Conservation (phyloP, 805 yeast genomes). For the Henningerozyma blattae region DNA sequence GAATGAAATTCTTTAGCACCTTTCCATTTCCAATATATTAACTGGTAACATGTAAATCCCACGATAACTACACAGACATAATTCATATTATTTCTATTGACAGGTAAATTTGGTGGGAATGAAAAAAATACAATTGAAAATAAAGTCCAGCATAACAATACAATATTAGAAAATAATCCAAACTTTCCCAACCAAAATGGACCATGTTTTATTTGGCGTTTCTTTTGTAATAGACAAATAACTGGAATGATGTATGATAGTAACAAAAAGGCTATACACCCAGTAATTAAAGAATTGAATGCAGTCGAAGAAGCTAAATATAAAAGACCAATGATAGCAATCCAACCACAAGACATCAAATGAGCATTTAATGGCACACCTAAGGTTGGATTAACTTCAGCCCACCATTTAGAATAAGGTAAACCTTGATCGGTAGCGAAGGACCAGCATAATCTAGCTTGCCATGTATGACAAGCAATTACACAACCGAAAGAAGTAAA, state of each 20-base stretch:
- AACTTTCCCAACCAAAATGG: slow-evolving; percentile 55
- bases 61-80: slow-evolving; percentile 48
- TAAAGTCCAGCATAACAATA: slow-evolving; percentile 43
- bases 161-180: slow-evolving; percentile 39
- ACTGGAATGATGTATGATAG: slow-evolving; percentile 50
- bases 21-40: slow-evolving; percentile 41
- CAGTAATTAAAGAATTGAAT: slow-evolving; percentile 52
- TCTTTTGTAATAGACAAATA: slow-evolving; percentile 33
- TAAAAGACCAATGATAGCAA: slow-evolving; percentile 44
- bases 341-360: slow-evolving; percentile 39
- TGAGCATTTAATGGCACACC: slow-evolving; percentile 57
- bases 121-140: slow-evolving; percentile 52
- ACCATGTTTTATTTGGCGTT: slow-evolving; percentile 38
- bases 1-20: slow-evolving; percentile 26
- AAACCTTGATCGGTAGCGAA: slow-evolving; percentile 61
- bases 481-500: slow-evolving; percentile 52
- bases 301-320: slow-evolving; percentile 60
- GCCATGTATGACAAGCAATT: slow-evolving; percentile 61
- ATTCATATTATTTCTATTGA: slow-evolving; percentile 49
- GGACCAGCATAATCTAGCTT: slow-evolving; percentile 60
- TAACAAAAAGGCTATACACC: slow-evolving; percentile 48
- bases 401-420: slow-evolving; percentile 44
- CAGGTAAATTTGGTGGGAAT: slow-evolving; percentile 57
- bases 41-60: slow-evolving; percentile 32
- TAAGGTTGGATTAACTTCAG: slow-evolving; percentile 36